phyloP scores from a whole-genome alignment of 768 basidiomycete species.

The Leccinum obscurum region DNA sequence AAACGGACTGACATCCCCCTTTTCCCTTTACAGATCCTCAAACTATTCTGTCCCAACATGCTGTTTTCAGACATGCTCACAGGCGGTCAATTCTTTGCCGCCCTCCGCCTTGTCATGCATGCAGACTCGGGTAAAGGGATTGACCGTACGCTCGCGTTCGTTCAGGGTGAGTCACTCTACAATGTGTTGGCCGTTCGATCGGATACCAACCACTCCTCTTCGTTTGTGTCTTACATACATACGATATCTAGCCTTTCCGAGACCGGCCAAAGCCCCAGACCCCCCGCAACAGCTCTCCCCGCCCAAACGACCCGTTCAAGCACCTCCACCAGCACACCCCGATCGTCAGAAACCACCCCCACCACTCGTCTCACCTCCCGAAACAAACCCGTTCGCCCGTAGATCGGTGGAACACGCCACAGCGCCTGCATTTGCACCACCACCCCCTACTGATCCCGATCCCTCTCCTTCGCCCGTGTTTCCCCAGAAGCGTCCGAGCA shows the following conservation, averaged over 20 bases:
- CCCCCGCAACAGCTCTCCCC: slow-evolving; percentile 20
- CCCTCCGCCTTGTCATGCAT: slow-evolving; percentile 64
- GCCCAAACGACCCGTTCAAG: slow-evolving; percentile 22
- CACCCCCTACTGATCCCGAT: slow-evolving; percentile 11
- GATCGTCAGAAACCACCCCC: slow-evolving; percentile 27
- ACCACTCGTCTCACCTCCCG: slow-evolving; percentile 20
- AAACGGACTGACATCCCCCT: slow-evolving; percentile 1
- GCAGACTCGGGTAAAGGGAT: slow-evolving; percentile 59
- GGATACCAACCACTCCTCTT: not conserved
- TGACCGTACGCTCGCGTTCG: slow-evolving; percentile 68
- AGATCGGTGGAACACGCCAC: slow-evolving; percentile 19
- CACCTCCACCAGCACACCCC: slow-evolving; percentile 28
- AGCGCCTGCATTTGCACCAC: not conserved
- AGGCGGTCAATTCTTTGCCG: slow-evolving; percentile 78
- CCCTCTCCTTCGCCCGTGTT: not conserved
- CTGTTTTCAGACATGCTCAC: slow-evolving; percentile 52
- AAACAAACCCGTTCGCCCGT: slow-evolving; percentile 33
- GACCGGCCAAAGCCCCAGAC: slow-evolving; percentile 6
- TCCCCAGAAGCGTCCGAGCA: slow-evolving; percentile 18
- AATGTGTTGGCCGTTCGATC: not conserved
- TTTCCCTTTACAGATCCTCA: slow-evolving; percentile 52
- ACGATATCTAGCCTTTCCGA: slow-evolving; percentile 20
- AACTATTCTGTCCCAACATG: slow-evolving; percentile 59
- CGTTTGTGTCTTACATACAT: not conserved
- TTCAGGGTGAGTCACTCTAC: slow-evolving; percentile 56